These are phyloP conservation scores for Chrysanthemum seticuspe DNA, from an alignment of 129 eudicot genomes.

Conservation along the genomic window DNA sequence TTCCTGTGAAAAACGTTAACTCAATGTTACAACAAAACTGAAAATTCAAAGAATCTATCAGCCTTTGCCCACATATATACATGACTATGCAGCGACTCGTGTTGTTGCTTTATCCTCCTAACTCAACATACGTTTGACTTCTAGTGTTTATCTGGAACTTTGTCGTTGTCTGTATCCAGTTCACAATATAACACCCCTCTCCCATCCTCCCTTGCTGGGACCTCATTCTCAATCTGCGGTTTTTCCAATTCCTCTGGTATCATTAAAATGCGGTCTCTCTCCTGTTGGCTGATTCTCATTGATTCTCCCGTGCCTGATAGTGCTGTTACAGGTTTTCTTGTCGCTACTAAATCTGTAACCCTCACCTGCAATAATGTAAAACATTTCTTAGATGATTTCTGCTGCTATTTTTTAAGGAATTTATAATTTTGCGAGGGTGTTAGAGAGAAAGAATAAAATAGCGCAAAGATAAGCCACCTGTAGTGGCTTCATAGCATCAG, in stretches of 20 bases:
- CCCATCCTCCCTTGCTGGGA: conserved; percentile 33
- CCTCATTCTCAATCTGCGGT: conserved; percentile 9
- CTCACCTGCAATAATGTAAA: conserved; percentile 45
- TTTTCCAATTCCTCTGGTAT: conserved; percentile 29
- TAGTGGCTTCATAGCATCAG: conserved; percentile 64
- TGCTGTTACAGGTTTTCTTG: conserved; percentile 26
- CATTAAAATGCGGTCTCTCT: conserved; percentile 35
- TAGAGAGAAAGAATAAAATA: not conserved
- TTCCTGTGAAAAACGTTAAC: conserved; percentile 15
- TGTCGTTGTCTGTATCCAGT: conserved; percentile 33
- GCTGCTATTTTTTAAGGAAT: not conserved
- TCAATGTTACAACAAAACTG: conserved; percentile 13
- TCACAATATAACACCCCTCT: conserved; percentile 62
- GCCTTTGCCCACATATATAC: not conserved
- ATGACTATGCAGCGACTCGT: not conserved
- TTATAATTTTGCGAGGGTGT: not conserved
- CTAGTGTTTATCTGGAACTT: conserved; percentile 23
- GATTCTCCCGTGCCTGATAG: conserved; percentile 34
- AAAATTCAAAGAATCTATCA: conserved; percentile 1
- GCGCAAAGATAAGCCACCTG: conserved; percentile 46
- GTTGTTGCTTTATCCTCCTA: too few relatives aligned
- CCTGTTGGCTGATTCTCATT: conserved; percentile 36
- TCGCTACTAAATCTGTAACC: conserved; percentile 57
- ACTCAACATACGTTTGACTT: not conserved
- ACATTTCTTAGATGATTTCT: not conserved